Conservation (phyloP, 257 asterid genomes). For the Osmanthus fragrans region DNA sequence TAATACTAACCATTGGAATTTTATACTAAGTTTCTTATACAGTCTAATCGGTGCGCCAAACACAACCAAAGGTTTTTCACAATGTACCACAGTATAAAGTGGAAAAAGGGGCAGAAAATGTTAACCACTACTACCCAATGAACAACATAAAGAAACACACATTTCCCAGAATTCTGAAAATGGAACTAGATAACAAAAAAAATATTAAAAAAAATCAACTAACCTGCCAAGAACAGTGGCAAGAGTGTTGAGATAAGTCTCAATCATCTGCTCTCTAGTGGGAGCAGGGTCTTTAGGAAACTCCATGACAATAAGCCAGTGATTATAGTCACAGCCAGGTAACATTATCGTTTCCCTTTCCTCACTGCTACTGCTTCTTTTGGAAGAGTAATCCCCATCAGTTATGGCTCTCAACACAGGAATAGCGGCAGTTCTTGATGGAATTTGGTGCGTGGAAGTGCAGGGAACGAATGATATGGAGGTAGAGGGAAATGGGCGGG, state of each 20-base stretch:
- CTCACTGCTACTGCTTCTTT: constrained; percentile 56
- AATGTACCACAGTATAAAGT: background rate
- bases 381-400: constrained; percentile 63
- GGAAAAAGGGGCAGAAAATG: background rate
- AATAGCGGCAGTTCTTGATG: constrained; percentile 39
- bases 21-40: too few relatives aligned
- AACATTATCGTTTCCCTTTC: constrained; percentile 88
- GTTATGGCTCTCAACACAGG: constrained; percentile 57
- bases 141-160: constrained; percentile 11
- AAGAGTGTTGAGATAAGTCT: constrained; percentile 85
- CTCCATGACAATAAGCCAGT: constrained; percentile 98
- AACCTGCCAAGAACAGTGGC: constrained; percentile 94
- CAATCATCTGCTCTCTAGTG: constrained; percentile 97
- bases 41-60: too few relatives aligned
- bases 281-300: constrained; percentile 98
- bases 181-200: background rate
- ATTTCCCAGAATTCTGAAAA: background rate
- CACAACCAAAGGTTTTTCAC: background rate
- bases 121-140: background rate
- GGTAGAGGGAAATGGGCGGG: constrained; percentile 11
- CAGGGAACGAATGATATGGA: constrained; percentile 45
- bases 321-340: constrained; percentile 99
- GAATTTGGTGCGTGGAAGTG: constrained; percentile 34
- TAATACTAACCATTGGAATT: too few relatives aligned
- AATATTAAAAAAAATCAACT: background rate